Percentiles rank a stretch among this genome's conserved stretches.
phyloP scores from a whole-genome alignment of 495 filamentous ascomycete species.

The Elaphomyces granulatus region DNA sequence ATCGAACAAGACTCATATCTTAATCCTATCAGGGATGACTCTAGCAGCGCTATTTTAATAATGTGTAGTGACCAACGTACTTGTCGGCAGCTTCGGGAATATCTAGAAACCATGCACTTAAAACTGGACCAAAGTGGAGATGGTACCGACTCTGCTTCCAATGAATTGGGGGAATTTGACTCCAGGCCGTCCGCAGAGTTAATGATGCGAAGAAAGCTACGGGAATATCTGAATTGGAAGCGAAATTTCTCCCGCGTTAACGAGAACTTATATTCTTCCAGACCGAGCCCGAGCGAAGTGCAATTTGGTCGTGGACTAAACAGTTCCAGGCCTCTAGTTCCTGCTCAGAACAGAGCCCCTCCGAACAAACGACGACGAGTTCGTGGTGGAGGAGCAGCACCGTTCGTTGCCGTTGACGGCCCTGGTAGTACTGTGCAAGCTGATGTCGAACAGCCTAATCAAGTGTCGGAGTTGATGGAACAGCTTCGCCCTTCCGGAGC shows the following conservation, averaged over 20 bases:
- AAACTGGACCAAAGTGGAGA: slow-evolving; percentile 31
- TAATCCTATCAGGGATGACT: slow-evolving; percentile 68
- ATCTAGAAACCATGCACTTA: slow-evolving; percentile 82
- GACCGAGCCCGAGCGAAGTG: slow-evolving; percentile 10
- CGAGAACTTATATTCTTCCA: slow-evolving; percentile 51
- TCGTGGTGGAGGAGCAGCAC: slow-evolving; percentile 59
- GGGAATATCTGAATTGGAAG: slow-evolving; percentile 90
- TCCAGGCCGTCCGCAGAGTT: slow-evolving; percentile 58
- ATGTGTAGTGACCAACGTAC: slow-evolving; percentile 90
- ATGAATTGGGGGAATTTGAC: slow-evolving; percentile 27
- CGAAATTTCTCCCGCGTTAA: slow-evolving; percentile 76
- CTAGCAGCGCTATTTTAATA: slow-evolving; percentile 78
- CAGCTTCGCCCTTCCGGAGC: slow-evolving; percentile 52
- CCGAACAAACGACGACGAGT: slow-evolving; percentile 79
- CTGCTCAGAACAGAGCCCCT: slow-evolving; percentile 48
- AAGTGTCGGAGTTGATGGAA: slow-evolving; percentile 51
- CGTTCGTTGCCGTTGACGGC: slow-evolving; percentile 39
- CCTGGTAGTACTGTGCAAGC: slow-evolving; percentile 56
- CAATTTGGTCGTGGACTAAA: slow-evolving; percentile 16
- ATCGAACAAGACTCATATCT: slow-evolving; percentile 87
- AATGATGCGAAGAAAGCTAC: slow-evolving; percentile 77
- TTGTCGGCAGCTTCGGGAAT: slow-evolving; percentile 81
- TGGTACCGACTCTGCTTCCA: slow-evolving; percentile 12
- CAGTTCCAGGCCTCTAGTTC: slow-evolving; percentile 15
- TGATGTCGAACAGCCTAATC: slow-evolving; percentile 65